These are phyloP conservation scores for Ustilago sp. DNA, from an alignment of 1,284 basidiomycete species.

Conservation along the genomic window DNA sequence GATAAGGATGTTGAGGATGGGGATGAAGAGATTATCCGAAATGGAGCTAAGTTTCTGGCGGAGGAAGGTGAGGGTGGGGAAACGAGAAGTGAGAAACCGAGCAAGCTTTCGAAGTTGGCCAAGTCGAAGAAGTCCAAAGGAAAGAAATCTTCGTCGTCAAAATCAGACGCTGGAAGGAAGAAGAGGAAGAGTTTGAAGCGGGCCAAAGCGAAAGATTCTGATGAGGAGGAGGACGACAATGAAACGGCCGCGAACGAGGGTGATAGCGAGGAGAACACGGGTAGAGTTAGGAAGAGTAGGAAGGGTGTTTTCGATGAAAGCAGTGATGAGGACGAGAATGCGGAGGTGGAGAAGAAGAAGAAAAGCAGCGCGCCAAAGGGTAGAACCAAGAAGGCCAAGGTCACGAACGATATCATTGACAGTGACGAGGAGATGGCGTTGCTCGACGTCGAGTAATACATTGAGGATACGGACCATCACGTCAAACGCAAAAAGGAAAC, in stretches of 20 bases:
- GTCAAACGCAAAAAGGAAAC: not conserved
- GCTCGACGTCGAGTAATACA: conserved; percentile 36
- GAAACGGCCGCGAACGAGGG: conserved; percentile 14
- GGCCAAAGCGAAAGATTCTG: conserved; percentile 35
- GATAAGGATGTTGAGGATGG: conserved; percentile 47
- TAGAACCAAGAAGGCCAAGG: conserved; percentile 42
- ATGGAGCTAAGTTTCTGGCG: conserved; percentile 41
- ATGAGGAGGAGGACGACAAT: conserved; percentile 24
- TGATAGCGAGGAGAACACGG: conserved; percentile 23
- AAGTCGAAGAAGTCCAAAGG: conserved; percentile 29
- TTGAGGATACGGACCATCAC: not conserved
- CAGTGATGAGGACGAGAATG: conserved; percentile 45
- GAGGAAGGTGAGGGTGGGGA: conserved; percentile 33
- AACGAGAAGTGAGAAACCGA: conserved; percentile 17
- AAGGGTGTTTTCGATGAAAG: conserved; percentile 42
- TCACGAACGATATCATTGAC: conserved; percentile 61
- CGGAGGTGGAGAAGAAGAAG: conserved; percentile 17
- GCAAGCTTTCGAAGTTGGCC: conserved; percentile 28
- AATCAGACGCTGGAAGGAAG: conserved; percentile 37
- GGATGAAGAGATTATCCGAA: conserved; percentile 51
- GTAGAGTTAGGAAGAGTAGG: conserved; percentile 24
- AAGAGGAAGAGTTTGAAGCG: conserved; percentile 47
- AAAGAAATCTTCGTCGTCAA: conserved; percentile 10
- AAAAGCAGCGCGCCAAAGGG: conserved; percentile 7
- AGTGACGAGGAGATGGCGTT: conserved; percentile 63